Conservation (phyloP, 2,329 filamentous ascomycete genomes). For the Exophiala aquamarina region DNA sequence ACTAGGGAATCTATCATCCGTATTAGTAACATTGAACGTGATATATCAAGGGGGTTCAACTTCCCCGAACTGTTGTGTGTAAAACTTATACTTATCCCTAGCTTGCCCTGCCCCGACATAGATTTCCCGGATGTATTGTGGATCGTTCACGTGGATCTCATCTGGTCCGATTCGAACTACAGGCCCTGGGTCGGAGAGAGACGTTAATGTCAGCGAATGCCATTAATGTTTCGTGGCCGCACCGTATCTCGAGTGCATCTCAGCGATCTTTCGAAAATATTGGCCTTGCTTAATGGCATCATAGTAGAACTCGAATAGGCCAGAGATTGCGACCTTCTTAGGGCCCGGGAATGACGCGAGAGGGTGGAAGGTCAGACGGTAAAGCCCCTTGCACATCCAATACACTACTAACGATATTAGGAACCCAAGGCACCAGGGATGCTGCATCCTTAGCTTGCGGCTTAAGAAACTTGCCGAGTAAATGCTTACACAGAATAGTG, state of each 20-base stretch:
- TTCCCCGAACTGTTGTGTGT: neutral
- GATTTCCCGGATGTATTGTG: neutral
- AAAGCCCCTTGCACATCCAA: neutral
- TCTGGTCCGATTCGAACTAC: conserved; percentile 13
- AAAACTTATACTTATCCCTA: neutral
- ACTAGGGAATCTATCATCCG: neutral
- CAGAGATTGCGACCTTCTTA: conserved; percentile 5
- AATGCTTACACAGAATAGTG: no score
- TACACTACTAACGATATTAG: no score
- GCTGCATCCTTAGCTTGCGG: no score
- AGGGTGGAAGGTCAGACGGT: conserved; percentile 11
- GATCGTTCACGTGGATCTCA: conserved; percentile 12
- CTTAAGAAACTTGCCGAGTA: no score
- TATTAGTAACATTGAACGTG: no score
- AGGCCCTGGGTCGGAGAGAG: conserved; percentile 8
- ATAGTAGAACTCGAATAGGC: conserved; percentile 36
- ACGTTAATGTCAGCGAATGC: no score
- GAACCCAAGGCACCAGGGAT: no score
- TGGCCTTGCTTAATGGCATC: conserved; percentile 29
- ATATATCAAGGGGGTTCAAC: no score
- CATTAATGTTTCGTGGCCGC: no score
- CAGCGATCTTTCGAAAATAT: conserved; percentile 29
- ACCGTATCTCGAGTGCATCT: conserved; percentile 33
- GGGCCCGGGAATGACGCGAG: conserved; percentile 13
- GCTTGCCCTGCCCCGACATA: neutral